Conservation (phyloP, 164 flowering plant species). For the Pachysandra terminalis region DNA sequence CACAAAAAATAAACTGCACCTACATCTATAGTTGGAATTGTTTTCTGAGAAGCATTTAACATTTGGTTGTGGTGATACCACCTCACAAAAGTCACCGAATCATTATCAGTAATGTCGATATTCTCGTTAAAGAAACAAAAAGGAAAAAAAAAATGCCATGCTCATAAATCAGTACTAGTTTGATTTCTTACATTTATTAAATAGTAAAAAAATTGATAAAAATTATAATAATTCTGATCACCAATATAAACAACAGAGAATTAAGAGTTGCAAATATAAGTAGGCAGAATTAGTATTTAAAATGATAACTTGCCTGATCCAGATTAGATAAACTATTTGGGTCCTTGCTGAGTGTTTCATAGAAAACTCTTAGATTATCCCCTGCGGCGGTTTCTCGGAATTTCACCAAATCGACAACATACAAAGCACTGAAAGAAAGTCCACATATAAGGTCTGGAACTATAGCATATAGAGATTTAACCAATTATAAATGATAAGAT, state of each 20-base stretch:
- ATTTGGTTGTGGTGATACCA: too few relatives aligned
- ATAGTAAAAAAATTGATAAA: too few relatives aligned
- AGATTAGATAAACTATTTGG: slow-evolving; percentile 96
- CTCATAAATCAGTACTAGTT: too few relatives aligned
- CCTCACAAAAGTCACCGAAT: too few relatives aligned
- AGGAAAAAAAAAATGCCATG: too few relatives aligned
- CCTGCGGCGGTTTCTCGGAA: slow-evolving; percentile 99
- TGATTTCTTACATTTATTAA: too few relatives aligned
- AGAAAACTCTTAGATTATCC: slow-evolving; percentile 88
- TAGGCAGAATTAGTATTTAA: not conserved
- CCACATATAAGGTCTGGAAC: slow-evolving; percentile 13
- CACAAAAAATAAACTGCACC: too few relatives aligned
- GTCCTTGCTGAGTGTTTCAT: slow-evolving; percentile 97
- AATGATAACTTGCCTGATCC: slow-evolving; percentile 59
- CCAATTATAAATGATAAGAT: not conserved
- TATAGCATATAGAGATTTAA: not conserved
- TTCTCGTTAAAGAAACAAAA: too few relatives aligned
- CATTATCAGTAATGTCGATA: too few relatives aligned
- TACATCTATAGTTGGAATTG: too few relatives aligned
- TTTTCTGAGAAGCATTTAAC: too few relatives aligned
- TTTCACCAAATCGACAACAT: slow-evolving; percentile 89
- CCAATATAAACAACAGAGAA: not conserved
- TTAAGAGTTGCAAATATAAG: not conserved
- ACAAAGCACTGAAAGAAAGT: slow-evolving; percentile 75
- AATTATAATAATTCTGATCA: too few relatives aligned